Conservation (phyloP, 805 yeast genomes). For the Lipomyces anomalus region DNA sequence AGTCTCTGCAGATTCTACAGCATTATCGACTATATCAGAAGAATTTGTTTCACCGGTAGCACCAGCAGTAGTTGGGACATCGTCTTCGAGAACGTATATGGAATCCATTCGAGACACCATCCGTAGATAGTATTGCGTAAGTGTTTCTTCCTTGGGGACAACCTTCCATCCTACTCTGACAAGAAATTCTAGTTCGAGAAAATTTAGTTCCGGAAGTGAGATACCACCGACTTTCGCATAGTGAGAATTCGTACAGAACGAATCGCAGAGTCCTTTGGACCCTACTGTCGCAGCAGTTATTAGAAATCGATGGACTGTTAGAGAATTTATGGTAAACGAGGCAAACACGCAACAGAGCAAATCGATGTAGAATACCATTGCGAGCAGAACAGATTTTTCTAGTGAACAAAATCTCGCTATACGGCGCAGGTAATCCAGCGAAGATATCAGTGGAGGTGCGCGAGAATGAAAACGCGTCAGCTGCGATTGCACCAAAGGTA, state of each 20-base stretch:
- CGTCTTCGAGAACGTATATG: constrained; percentile 22
- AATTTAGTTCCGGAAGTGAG: constrained; percentile 71
- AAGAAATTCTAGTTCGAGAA: constrained; percentile 82
- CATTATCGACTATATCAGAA: no score
- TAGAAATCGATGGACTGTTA: constrained; percentile 88
- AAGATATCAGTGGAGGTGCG: constrained; percentile 82
- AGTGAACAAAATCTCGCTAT: constrained; percentile 77
- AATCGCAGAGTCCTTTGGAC: constrained; percentile 86
- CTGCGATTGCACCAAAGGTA: constrained; percentile 34
- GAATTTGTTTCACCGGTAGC: no score
- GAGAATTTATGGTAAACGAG: constrained; percentile 74
- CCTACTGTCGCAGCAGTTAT: constrained; percentile 88
- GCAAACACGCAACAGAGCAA: constrained; percentile 71
- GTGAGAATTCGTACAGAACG: constrained; percentile 87
- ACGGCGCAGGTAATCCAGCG: constrained; percentile 68
- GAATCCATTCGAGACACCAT: constrained; percentile 30
- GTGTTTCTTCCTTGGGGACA: constrained; percentile 43
- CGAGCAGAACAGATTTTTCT: constrained; percentile 73
- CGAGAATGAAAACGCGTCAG: constrained; percentile 91
- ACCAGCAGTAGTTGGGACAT: no score
- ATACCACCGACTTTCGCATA: constrained; percentile 97
- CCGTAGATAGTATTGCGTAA: constrained; percentile 33
- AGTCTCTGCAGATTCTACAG: no score
- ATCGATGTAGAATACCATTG: constrained; percentile 87
- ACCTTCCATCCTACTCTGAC: constrained; percentile 73